Evolutionary conservation across 1,284 basidiomycete species (phyloP).

Genomic region (Ustilago xerochloae): DNA sequence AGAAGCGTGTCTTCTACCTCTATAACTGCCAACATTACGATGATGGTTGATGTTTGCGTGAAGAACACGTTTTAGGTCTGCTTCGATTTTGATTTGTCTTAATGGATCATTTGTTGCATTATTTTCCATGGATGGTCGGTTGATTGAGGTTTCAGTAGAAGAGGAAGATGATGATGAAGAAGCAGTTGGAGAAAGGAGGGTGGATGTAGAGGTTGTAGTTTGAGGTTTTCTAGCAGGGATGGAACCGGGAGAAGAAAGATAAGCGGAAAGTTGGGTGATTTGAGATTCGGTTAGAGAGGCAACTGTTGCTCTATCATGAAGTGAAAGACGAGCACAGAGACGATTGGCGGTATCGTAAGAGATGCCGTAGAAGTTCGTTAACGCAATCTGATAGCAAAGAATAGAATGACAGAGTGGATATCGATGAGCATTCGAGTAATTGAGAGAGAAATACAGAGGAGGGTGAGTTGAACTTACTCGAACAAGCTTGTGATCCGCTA

Average conservation of each 20-base stretch:
- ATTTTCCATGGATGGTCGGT: conserved; percentile 50
- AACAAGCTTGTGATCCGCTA: conserved; percentile 67
- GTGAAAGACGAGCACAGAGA: conserved; percentile 86
- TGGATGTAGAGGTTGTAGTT: conserved; percentile 1
- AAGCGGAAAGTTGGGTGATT: conserved; percentile 84
- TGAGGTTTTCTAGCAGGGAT: conserved; percentile 73
- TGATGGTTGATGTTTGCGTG: conserved; percentile 89
- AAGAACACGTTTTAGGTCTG: conserved; percentile 80
- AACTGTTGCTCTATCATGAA: conserved; percentile 81
- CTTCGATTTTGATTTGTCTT: conserved; percentile 80
- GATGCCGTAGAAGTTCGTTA: conserved; percentile 85
- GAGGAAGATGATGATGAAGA: not conserved
- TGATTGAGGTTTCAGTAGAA: not conserved
- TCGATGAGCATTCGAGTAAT: not conserved
- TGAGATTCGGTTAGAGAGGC: conserved; percentile 81
- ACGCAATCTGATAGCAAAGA: conserved; percentile 75
- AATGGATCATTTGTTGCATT: conserved; percentile 70
- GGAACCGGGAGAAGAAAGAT: conserved; percentile 82
- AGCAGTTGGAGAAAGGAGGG: conserved; percentile 1
- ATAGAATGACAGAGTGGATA: not conserved
- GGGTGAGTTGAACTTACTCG: conserved; percentile 50
- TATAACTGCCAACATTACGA: conserved; percentile 87
- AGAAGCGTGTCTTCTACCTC: conserved; percentile 87
- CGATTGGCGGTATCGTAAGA: conserved; percentile 79
- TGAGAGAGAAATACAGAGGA: not conserved